Evolutionary conservation across 2,329 filamentous ascomycete genomes (phyloP).

Genomic region (Hymenoscyphus infarciens): DNA sequence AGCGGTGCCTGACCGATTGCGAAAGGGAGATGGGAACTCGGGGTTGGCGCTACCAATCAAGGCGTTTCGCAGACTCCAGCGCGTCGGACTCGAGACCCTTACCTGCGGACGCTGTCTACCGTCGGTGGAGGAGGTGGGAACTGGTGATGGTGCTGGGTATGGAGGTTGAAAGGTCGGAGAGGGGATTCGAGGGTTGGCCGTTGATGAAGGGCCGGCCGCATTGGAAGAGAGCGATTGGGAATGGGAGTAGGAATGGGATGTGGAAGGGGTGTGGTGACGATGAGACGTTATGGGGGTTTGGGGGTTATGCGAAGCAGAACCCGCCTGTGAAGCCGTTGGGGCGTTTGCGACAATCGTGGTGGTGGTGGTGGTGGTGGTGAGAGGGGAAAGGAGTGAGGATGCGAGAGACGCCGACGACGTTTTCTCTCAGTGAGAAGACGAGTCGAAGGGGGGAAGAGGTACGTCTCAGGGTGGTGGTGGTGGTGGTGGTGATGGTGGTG

Average conservation of each 20-base stretch:
- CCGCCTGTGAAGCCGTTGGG: slow-evolving; percentile 33
- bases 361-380: background rate
- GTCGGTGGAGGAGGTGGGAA: slow-evolving; percentile 16
- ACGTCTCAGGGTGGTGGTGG: too few relatives aligned
- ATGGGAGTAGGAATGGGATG: slow-evolving; percentile 7
- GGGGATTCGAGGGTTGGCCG: slow-evolving; percentile 29
- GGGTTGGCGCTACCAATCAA: slow-evolving; percentile 26
- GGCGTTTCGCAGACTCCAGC: slow-evolving; percentile 35
- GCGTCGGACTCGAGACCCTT: slow-evolving; percentile 45
- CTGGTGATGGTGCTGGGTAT: slow-evolving; percentile 27
- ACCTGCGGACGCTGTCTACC: slow-evolving; percentile 24
- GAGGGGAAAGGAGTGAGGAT: background rate
- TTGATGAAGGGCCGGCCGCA: slow-evolving; percentile 21
- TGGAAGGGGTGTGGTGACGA: slow-evolving; percentile 2
- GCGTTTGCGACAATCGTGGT: slow-evolving; percentile 22
- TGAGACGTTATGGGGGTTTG: slow-evolving; percentile 23
- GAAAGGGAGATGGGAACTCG: slow-evolving; percentile 29
- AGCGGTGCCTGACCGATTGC: slow-evolving; percentile 28
- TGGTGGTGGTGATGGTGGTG: too few relatives aligned
- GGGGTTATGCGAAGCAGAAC: slow-evolving; percentile 18
- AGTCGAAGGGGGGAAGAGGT: background rate
- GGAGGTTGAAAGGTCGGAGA: slow-evolving; percentile 32
- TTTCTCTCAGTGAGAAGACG: background rate
- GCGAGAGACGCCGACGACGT: background rate
- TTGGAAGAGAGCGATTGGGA: slow-evolving; percentile 11